phyloP scores from a whole-genome alignment of 2,329 filamentous ascomycete genomes.

The Bipolaris cookei region DNA sequence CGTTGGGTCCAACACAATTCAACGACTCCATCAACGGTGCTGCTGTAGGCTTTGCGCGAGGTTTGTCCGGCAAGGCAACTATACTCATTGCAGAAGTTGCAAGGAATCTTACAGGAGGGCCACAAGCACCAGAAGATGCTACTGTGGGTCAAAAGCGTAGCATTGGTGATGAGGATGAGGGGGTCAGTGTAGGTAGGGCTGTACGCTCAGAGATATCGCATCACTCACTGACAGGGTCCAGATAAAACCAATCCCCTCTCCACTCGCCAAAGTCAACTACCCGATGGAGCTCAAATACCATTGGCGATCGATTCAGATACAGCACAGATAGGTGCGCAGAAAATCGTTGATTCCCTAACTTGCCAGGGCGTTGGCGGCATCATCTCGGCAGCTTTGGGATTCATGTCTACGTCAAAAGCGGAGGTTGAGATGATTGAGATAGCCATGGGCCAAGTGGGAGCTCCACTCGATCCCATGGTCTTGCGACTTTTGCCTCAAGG shows the following conservation, averaged over 20 bases:
- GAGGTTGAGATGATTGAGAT: conserved; percentile 13
- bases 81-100: conserved; percentile 33
- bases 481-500: conserved; percentile 29
- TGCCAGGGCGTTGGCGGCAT: conserved; percentile 39
- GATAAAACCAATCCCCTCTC: conserved; percentile 18
- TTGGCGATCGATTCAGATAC: conserved; percentile 31
- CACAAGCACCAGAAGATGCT: conserved; percentile 5
- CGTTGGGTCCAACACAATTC: conserved; percentile 25
- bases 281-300: background rate
- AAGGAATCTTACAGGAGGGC: conserved; percentile 20
- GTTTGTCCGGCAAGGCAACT: conserved; percentile 34
- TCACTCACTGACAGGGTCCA: conserved; percentile 12
- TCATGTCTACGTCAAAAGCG: conserved; percentile 21
- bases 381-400: conserved; percentile 26
- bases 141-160: conserved; percentile 6
- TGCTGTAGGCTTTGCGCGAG: conserved; percentile 34
- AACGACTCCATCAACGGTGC: conserved; percentile 38
- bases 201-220: background rate
- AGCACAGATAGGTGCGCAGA: conserved; percentile 27
- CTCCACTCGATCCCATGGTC: conserved; percentile 27
- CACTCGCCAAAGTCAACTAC: conserved; percentile 16
- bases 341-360: conserved; percentile 26
- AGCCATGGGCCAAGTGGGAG: background rate
- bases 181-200: conserved; percentile 27
- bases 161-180: background rate